Conservation (phyloP, 495 filamentous ascomycete genomes). For the Hyaloscypha variabilis region DNA sequence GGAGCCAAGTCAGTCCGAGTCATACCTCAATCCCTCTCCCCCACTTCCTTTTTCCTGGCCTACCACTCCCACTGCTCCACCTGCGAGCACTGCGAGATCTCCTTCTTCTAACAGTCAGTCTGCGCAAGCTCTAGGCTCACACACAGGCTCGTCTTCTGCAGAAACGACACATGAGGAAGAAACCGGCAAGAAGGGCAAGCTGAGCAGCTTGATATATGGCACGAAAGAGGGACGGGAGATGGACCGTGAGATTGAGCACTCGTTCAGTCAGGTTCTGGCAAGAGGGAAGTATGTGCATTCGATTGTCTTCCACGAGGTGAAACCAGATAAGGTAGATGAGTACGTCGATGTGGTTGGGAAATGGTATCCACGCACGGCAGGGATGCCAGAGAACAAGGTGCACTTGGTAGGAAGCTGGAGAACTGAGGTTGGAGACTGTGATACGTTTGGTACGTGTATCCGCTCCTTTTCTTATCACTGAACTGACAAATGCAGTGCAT, state of each 20-base stretch:
- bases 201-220: slow-evolving; percentile 85
- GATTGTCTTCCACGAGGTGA: slow-evolving; percentile 95
- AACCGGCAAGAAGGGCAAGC: slow-evolving; percentile 48
- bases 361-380: slow-evolving; percentile 90
- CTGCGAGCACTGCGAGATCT: slow-evolving; percentile 57
- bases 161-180: slow-evolving; percentile 45
- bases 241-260: slow-evolving; percentile 92
- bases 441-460: slow-evolving; percentile 81
- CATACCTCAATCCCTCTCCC: slow-evolving; percentile 30
- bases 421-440: slow-evolving; percentile 96
- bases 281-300: slow-evolving; percentile 98
- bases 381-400: slow-evolving; percentile 81
- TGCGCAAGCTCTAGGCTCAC: slow-evolving; percentile 65
- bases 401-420: slow-evolving; percentile 98
- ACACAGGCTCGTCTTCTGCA: slow-evolving; percentile 51
- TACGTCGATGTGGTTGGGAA: slow-evolving; percentile 89
- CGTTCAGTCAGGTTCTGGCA: slow-evolving; percentile 90
- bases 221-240: slow-evolving; percentile 91
- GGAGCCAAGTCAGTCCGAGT: slow-evolving; percentile 77
- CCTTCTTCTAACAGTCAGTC: slow-evolving; percentile 37
- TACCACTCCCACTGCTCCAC: slow-evolving; percentile 55
- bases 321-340: slow-evolving; percentile 93
- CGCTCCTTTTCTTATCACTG: neutral
- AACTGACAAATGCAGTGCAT: slow-evolving; percentile 63
- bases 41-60: slow-evolving; percentile 16